These are phyloP conservation scores for Xylaria sp. DNA, from an alignment of 2,329 filamentous ascomycete species.

Conservation along the genomic window DNA sequence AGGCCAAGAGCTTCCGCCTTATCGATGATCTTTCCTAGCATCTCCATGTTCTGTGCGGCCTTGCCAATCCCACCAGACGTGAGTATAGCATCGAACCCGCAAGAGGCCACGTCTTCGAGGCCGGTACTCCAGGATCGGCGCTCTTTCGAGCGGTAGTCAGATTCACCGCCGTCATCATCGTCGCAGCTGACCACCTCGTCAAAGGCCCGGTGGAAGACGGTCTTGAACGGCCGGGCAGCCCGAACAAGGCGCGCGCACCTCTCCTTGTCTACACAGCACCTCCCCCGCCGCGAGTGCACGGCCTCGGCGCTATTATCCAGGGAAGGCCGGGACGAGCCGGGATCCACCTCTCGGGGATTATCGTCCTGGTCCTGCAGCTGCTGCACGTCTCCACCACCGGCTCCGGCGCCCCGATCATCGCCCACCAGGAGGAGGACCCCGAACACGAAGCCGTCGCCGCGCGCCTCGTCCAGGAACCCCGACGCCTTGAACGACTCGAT, in stretches of 20 bases:
- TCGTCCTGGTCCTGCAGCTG: neutral
- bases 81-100: slow-evolving; percentile 55
- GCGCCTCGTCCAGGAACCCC: slow-evolving; percentile 41
- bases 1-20: slow-evolving; percentile 34
- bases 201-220: slow-evolving; percentile 61
- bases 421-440: slow-evolving; percentile 51
- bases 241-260: slow-evolving; percentile 45
- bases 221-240: slow-evolving; percentile 45
- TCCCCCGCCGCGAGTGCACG: slow-evolving; percentile 22
- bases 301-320: neutral
- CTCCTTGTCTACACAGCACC: slow-evolving; percentile 43
- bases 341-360: neutral
- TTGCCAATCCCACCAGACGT: slow-evolving; percentile 54
- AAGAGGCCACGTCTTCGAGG: slow-evolving; percentile 41
- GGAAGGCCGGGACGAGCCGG: neutral
- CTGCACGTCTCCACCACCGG: neutral
- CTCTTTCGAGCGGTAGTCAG: neutral
- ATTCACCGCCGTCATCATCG: slow-evolving; percentile 8
- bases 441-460: slow-evolving; percentile 61
- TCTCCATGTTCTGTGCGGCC: slow-evolving; percentile 43
- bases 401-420: slow-evolving; percentile 7
- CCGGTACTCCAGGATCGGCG: slow-evolving; percentile 27
- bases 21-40: slow-evolving; percentile 42
- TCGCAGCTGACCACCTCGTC: slow-evolving; percentile 47
- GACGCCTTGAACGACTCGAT: slow-evolving; percentile 44